These are phyloP conservation scores for Brassica incana DNA, from an alignment of 345 rosid genomes.

Conservation along the genomic window DNA sequence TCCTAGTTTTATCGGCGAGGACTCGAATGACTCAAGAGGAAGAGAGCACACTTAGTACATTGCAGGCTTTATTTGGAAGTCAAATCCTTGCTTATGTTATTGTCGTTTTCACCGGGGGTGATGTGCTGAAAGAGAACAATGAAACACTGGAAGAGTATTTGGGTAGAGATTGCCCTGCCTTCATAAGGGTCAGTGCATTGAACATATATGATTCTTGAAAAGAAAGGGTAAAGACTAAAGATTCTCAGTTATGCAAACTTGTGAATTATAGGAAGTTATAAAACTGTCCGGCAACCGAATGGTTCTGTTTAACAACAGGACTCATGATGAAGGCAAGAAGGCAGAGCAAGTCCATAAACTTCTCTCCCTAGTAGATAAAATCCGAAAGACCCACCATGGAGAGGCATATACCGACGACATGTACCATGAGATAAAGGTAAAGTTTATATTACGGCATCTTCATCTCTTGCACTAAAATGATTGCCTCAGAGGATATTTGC, in stretches of 20 bases:
- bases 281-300: constrained; percentile 48
- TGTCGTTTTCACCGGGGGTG: constrained; percentile 83
- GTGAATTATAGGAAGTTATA: constrained; percentile 52
- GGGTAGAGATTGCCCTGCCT: constrained; percentile 56
- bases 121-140: constrained; percentile 61
- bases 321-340: constrained; percentile 54
- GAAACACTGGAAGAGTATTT: constrained; percentile 63
- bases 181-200: background rate
- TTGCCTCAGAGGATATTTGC: background rate
- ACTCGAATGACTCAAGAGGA: constrained; percentile 69
- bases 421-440: constrained; percentile 11
- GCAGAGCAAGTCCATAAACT: constrained; percentile 54
- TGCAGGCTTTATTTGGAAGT: constrained; percentile 60
- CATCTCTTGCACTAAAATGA: background rate
- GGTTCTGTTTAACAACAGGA: constrained; percentile 72
- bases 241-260: background rate
- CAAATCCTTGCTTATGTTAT: constrained; percentile 69
- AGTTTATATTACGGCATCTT: background rate
- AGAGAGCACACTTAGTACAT: constrained; percentile 53
- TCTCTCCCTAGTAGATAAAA: constrained; percentile 51
- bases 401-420: constrained; percentile 47
- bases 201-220: background rate
- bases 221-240: background rate
- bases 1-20: constrained; percentile 61
- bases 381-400: constrained; percentile 52